Base-by-base conservation (phyloP, 768 basidiomycete species). In the Leucocoprinus sp. region DNA sequence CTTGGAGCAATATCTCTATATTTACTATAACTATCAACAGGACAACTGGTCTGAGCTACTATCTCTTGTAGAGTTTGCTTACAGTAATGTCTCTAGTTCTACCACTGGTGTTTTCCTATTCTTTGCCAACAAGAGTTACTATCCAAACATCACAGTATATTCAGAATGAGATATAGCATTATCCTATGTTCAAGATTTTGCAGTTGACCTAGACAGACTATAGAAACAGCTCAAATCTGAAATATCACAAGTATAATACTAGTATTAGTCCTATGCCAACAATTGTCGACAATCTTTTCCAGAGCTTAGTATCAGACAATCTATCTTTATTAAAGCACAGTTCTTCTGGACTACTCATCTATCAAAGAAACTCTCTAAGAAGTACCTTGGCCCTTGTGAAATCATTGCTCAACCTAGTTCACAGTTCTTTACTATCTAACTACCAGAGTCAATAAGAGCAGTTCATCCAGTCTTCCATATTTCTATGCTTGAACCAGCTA, bases 1-100 rank as follows among this genome's bases (percentile, higher is more conserved):
- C n/a, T n/a, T 28, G 27, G 27, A 28, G 12, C 27, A 28, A 28
- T 28, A 28, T 28, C 12, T 28, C 6, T 12, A 12, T 28, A 17
- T 35, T 7, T 35, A 35, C 17, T 35, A n/a, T 61, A 68, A 50
- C 0, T 66, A 66, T 31, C 62, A 68, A 19, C 72, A 72, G 47
- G 65, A 71, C 41, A 55, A 72, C 45, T 72, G 69, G 69, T 60
- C 60, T 3, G 61, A 67, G 15, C 62, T 59, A 29, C 57, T 73
- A 0, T 59, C 67, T 0, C 52, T 71, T 12, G 64, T 65, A 5
- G 64, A 72, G 51, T 72, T 73, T 49, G 50, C 58, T 0, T 67
- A 61, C 55, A 74, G 72, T 50, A 68, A 69, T 37, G 28, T 50
- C 22, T 45, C 49, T 2, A 64, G 64, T 41, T 24, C 58, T 1